Evolutionary conservation across 768 basidiomycete genomes (phyloP), one percentile per base, ranked within the genome.

Genomic region (Agaricus subrufescens): DNA sequence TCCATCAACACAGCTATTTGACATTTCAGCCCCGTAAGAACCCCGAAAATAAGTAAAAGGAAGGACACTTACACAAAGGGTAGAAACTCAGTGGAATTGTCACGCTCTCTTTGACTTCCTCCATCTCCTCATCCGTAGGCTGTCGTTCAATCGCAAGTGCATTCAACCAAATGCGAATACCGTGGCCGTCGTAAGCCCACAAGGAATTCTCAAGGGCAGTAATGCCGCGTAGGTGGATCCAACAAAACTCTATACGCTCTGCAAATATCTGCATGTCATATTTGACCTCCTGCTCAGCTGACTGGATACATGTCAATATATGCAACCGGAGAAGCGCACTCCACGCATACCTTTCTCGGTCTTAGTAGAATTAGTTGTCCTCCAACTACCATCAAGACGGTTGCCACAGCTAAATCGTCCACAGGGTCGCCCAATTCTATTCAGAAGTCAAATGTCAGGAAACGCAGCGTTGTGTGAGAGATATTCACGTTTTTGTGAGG

Each of bases 231-330:
- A 99, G 76, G 75, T 98, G 96, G 52, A 95, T 97, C 96, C 96
- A 99, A 70, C 95, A 99, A 66, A 97, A 94, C 66, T 99, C 96
- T 61, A 98, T 91, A n/a, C 87, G 84, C 59, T 97, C 93, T 0
- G 96, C 94, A 44, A 99, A 87, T 31, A 98, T 89, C 67, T 98
- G 96, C 79, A 98, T 87, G 70, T 98, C 96, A 65, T 99, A 99
- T 63, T 87, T 91, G 67, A 96, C 91, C 73, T 98, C 94, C 62
- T 91, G 86, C 54, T 84, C 77, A 1, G 83, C 89, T 2, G 91
- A 85, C 91, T 94, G 60, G 25, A 52, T 52, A 29, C 3, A 49
- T 50, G 23, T 55, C n/a, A 39, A 43, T 26, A n/a, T 34, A 30
- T 45, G 15, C 27, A 26, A 51, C 19, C 8, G 52, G 29, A n/a